Conservation (phyloP, 805 yeast genomes). For the Metschnikowia borealis region DNA sequence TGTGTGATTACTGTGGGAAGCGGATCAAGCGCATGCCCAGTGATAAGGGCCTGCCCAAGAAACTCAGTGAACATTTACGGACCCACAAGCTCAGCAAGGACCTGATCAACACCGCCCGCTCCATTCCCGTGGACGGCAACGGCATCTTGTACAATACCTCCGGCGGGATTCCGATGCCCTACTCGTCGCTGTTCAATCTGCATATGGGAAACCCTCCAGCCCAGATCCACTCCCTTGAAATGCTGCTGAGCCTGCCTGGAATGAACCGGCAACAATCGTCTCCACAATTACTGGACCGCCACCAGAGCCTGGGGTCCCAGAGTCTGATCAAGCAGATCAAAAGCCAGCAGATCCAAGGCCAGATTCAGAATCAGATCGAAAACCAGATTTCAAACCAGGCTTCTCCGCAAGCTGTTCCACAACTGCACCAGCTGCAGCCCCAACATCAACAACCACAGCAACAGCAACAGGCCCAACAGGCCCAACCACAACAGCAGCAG, state of each 20-base stretch:
- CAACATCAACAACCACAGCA: background rate
- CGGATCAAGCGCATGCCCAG: constrained; percentile 44
- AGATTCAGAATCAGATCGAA: background rate
- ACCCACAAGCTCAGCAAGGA: constrained; percentile 47
- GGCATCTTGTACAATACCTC: constrained; percentile 32
- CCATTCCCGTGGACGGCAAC: constrained; percentile 35
- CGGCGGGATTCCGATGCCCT: constrained; percentile 29
- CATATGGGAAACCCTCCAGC: background rate
- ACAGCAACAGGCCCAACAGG: constrained; percentile 2
- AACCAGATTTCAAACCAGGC: background rate
- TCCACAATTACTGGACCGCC: background rate
- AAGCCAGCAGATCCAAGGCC: background rate
- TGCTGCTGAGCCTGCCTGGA: background rate
- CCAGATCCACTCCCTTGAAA: background rate
- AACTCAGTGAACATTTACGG: constrained; percentile 51
- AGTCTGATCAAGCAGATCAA: background rate
- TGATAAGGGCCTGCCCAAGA: constrained; percentile 59
- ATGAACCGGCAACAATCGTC: constrained; percentile 2
- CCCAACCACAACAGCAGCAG: background rate
- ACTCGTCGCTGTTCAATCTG: constrained; percentile 3
- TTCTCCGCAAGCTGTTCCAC: constrained; percentile 3
- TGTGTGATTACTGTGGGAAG: constrained; percentile 53
- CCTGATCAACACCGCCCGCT: constrained; percentile 38
- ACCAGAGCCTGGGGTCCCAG: background rate
- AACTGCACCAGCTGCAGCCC: constrained; percentile 4